A percentile compares a stretch with the other conserved stretches of the same genome.
Evolutionary conservation across 306 rosid species (phyloP).

Genomic region (Rosa lucieae): DNA sequence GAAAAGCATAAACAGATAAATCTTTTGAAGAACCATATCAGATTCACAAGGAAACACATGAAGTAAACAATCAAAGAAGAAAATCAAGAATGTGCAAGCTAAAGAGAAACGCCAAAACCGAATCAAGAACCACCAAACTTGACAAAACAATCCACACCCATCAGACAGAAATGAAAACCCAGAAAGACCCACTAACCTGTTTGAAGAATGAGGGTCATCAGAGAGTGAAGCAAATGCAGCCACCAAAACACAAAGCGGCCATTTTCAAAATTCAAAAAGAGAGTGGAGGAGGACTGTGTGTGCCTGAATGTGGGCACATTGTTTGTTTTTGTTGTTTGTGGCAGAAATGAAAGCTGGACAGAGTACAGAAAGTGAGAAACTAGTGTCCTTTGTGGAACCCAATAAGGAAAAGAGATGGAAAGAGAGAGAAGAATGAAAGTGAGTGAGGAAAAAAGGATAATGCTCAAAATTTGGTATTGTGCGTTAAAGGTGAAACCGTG

Average conservation of each 20-base stretch:
- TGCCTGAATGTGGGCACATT: no score
- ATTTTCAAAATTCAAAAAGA: slow-evolving; percentile 31
- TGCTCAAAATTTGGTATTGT: background rate
- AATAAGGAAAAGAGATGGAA: slow-evolving; percentile 25
- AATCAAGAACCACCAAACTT: slow-evolving; percentile 11
- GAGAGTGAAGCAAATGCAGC: slow-evolving; percentile 29
- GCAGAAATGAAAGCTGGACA: slow-evolving; percentile 49
- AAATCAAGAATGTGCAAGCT: slow-evolving; percentile 9
- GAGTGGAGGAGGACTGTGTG: slow-evolving; percentile 33
- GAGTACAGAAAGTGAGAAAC: slow-evolving; percentile 26
- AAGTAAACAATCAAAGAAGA: background rate
- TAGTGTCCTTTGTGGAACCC: slow-evolving; percentile 36
- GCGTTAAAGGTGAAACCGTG: slow-evolving; percentile 24
- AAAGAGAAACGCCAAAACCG: background rate
- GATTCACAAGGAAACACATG: slow-evolving; percentile 19
- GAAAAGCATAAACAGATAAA: background rate
- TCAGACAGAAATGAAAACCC: slow-evolving; percentile 7
- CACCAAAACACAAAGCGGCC: slow-evolving; percentile 27
- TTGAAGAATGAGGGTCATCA: slow-evolving; percentile 30
- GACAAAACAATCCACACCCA: slow-evolving; percentile 20
- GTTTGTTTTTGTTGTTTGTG: slow-evolving; percentile 27
- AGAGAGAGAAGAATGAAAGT: slow-evolving; percentile 1
- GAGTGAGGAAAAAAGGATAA: background rate
- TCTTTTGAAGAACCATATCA: slow-evolving; percentile 16
- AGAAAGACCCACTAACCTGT: slow-evolving; percentile 46